These are phyloP conservation scores for Ceratobasidium sp. DNA, from an alignment of 1,284 basidiomycete species.

Conservation along the genomic window DNA sequence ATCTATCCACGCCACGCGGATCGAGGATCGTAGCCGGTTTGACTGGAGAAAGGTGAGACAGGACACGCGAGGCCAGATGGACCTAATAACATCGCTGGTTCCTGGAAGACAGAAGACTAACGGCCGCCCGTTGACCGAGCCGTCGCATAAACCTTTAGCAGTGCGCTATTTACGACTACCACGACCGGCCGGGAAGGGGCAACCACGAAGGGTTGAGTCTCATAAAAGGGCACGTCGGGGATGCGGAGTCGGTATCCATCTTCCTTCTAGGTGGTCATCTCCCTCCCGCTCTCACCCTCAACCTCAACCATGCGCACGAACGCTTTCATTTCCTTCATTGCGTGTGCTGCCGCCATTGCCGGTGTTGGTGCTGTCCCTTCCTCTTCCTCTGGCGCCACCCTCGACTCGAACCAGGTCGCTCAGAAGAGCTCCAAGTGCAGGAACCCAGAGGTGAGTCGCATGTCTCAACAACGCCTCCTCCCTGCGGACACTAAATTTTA, in stretches of 20 bases:
- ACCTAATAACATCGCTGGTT: background rate
- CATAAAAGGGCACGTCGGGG: constrained; percentile 1
- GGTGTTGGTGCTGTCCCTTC: constrained; percentile 24
- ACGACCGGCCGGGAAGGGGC: background rate
- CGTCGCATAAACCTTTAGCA: constrained; percentile 14
- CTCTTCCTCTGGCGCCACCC: background rate
- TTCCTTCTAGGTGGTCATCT: constrained; percentile 26
- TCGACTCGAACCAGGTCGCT: background rate
- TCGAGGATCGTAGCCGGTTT: no score
- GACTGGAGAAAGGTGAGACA: no score
- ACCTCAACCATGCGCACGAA: constrained; percentile 15
- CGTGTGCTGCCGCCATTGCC: background rate
- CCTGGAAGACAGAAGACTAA: constrained; percentile 23
- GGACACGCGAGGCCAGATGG: background rate
- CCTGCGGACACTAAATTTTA: background rate
- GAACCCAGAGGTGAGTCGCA: constrained; percentile 8
- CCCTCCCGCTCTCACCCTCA: background rate
- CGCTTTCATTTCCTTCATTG: constrained; percentile 13
- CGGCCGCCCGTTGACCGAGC: background rate
- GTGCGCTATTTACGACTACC: constrained; percentile 4
- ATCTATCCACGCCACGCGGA: no score
- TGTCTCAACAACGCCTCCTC: background rate
- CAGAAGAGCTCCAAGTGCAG: background rate
- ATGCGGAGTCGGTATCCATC: constrained; percentile 10
- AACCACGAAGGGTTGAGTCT: constrained; percentile 7